Evolutionary conservation across 2,329 filamentous ascomycete species (phyloP).

Genomic region (Aspergillus latus): DNA sequence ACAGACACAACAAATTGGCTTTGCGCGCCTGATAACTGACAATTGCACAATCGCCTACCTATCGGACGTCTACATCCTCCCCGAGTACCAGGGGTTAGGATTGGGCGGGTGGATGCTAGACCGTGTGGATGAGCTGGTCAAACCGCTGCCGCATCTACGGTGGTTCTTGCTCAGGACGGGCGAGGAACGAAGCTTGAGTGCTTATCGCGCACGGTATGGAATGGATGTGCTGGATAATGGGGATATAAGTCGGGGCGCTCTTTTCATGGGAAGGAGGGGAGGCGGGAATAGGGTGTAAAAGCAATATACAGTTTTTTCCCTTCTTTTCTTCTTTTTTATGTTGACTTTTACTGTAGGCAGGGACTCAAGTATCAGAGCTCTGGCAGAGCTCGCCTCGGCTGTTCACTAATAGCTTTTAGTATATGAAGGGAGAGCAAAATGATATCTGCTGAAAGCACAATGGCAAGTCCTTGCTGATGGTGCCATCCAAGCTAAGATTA

Average conservation of each 20-base stretch:
- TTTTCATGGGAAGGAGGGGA: conserved; percentile 16
- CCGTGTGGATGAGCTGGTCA: conserved; percentile 58
- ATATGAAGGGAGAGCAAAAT: no score
- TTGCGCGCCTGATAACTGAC: conserved; percentile 68
- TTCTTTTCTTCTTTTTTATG: no score
- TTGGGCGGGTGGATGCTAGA: conserved; percentile 65
- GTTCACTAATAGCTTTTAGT: no score
- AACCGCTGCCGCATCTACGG: conserved; percentile 60
- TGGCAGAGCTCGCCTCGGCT: no score
- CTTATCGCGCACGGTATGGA: conserved; percentile 24
- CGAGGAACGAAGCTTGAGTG: conserved; percentile 19
- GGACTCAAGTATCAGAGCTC: no score
- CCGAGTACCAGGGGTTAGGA: conserved; percentile 60
- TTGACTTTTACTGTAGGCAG: no score
- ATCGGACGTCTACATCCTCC: conserved; percentile 66
- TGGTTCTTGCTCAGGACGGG: conserved; percentile 52
- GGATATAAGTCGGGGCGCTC: background rate
- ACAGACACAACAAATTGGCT: conserved; percentile 51
- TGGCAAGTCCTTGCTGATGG: no score
- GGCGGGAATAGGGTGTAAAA: background rate
- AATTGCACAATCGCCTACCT: conserved; percentile 67
- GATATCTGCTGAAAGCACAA: no score
- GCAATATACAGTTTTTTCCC: no score
- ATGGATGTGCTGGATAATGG: conserved; percentile 19
- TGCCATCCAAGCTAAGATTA: no score